Evolutionary conservation across 140 eudicot genomes (phyloP).

Genomic region (Flaveria floridana): DNA sequence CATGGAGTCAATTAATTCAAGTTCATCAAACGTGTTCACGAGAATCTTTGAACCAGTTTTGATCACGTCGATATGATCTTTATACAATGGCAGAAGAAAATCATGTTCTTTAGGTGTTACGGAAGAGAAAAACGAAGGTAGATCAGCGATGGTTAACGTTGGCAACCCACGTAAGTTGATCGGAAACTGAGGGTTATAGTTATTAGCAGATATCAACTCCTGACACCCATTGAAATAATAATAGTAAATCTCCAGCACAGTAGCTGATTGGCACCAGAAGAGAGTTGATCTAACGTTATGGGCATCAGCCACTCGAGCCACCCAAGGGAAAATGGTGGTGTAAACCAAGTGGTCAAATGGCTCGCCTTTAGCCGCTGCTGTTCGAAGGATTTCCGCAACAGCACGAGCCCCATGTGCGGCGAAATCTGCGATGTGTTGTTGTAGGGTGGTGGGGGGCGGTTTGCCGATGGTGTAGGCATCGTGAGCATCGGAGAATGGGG

Average conservation of each 20-base stretch:
- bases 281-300: slow-evolving; percentile 29
- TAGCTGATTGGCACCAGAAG: slow-evolving; percentile 33
- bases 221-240: slow-evolving; percentile 25
- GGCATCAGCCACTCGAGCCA: slow-evolving; percentile 25
- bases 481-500: slow-evolving; percentile 33
- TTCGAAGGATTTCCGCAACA: slow-evolving; percentile 4
- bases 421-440: slow-evolving; percentile 24
- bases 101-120: not conserved
- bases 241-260: slow-evolving; percentile 20
- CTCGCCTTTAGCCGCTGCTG: not conserved
- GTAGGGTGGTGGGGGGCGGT: slow-evolving; percentile 8
- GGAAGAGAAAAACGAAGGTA: not conserved
- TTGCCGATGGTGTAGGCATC: slow-evolving; percentile 3
- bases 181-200: not conserved
- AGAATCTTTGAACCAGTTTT: slow-evolving; percentile 8
- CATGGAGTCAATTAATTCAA: slow-evolving; percentile 5
- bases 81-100: not conserved
- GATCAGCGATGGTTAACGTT: slow-evolving; percentile 7
- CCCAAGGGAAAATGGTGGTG: slow-evolving; percentile 44
- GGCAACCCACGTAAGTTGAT: slow-evolving; percentile 16
- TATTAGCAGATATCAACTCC: not conserved
- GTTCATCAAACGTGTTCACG: not conserved
- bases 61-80: slow-evolving; percentile 11
- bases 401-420: slow-evolving; percentile 14
- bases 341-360: slow-evolving; percentile 33